These are phyloP conservation scores for Triticum urartu DNA, from an alignment of 176 grass and related monocot genomes.

Conservation along the genomic window DNA sequence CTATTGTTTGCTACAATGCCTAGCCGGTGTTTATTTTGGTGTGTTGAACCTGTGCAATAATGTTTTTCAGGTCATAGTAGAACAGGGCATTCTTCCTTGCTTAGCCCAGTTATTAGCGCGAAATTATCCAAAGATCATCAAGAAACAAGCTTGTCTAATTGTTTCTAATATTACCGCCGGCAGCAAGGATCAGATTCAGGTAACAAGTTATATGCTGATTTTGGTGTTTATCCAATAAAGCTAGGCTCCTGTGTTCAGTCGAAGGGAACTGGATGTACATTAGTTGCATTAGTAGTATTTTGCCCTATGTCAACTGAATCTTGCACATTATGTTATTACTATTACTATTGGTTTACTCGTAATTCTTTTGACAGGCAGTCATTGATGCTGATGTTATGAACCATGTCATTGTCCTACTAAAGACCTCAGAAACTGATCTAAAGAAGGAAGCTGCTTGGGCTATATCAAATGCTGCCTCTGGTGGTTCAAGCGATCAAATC, in stretches of 20 bases:
- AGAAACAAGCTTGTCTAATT: conserved; percentile 69
- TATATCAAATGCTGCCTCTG: conserved; percentile 62
- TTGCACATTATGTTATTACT: neutral
- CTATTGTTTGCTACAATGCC: neutral
- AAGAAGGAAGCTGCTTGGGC: conserved; percentile 79
- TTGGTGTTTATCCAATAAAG: neutral
- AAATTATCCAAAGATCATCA: conserved; percentile 53
- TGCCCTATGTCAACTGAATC: conserved; percentile 9
- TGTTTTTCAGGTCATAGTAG: conserved; percentile 65
- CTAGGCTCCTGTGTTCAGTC: neutral
- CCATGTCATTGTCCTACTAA: conserved; percentile 54
- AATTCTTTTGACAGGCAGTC: conserved; percentile 55
- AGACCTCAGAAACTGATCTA: conserved; percentile 49
- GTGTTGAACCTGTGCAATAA: neutral
- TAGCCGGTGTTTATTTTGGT: conserved; percentile 9
- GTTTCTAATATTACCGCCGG: conserved; percentile 69
- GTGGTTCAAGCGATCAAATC: conserved; percentile 66
- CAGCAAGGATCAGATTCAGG: conserved; percentile 79
- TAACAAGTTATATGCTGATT: conserved; percentile 20
- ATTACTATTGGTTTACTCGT: neutral
- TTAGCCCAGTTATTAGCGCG: conserved; percentile 40
- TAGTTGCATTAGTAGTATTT: neutral
- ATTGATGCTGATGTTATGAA: conserved; percentile 67
- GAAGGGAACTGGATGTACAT: neutral
- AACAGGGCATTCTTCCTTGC: conserved; percentile 52